phyloP scores from a whole-genome alignment of 441 rosid genomes.

The Mallotus japonicus region DNA sequence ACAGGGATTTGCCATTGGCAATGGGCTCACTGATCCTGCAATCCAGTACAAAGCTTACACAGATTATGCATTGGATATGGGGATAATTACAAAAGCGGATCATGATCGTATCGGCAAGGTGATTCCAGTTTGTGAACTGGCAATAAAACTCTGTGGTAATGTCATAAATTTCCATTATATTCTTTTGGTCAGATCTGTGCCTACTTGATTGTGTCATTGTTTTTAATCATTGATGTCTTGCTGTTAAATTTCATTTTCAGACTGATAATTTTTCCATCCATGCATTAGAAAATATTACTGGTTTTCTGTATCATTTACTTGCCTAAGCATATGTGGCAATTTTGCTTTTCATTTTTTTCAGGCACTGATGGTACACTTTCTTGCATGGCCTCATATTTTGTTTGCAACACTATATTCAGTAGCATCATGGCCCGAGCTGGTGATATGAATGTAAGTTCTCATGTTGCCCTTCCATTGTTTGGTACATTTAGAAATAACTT shows the following conservation, averaged over 20 bases:
- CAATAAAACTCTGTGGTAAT: constrained; percentile 90
- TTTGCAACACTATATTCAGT: constrained; percentile 74
- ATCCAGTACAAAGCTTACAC: constrained; percentile 90
- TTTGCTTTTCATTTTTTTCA: constrained; percentile 26
- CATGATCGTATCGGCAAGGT: constrained; percentile 65
- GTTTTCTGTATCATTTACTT: constrained; percentile 2
- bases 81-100: constrained; percentile 54
- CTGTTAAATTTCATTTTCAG: background rate
- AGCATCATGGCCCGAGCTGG: constrained; percentile 63
- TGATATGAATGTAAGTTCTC: constrained; percentile 59
- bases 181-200: background rate
- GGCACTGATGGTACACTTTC: constrained; percentile 91
- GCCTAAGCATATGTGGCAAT: background rate
- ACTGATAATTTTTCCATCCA: background rate
- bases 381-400: constrained; percentile 88
- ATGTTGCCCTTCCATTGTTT: background rate
- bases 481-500: background rate
- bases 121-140: constrained; percentile 77
- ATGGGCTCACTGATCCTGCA: constrained; percentile 91
- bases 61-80: constrained; percentile 86
- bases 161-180: constrained; percentile 7
- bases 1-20: constrained; percentile 98
- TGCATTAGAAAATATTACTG: constrained; percentile 8
- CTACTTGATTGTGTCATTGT: constrained; percentile 1
- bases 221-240: background rate